Evolutionary conservation across 768 basidiomycete species (phyloP).

Genomic region (Mycena galericulata): DNA sequence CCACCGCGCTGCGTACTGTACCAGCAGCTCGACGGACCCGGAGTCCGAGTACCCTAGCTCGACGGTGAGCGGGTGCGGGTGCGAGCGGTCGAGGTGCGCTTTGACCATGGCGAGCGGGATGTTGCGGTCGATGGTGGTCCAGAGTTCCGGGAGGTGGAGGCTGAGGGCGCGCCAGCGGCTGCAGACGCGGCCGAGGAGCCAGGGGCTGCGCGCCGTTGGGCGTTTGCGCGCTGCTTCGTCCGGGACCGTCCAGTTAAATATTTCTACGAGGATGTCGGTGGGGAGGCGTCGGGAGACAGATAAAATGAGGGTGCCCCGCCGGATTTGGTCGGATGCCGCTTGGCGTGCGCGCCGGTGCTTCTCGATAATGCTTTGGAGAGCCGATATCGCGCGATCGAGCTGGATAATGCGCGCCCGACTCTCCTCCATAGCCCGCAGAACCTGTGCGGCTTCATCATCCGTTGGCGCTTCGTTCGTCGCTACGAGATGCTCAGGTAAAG

Average conservation of each 20-base stretch:
- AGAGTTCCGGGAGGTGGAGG: constrained; percentile 1
- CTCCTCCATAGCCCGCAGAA: background rate
- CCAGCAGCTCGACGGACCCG: constrained; percentile 1
- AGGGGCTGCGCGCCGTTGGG: constrained; percentile 5
- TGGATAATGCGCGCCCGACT: background rate
- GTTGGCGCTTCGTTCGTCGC: constrained; percentile 7
- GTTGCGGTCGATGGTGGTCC: constrained; percentile 1
- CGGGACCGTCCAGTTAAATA: constrained; percentile 12
- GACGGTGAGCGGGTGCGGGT: constrained; percentile 13
- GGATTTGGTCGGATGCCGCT: background rate
- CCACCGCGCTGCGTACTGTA: constrained; percentile 5
- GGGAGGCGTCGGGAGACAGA: constrained; percentile 14
- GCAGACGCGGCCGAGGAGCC: constrained; percentile 18
- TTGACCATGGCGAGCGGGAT: constrained; percentile 4
- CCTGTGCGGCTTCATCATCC: background rate
- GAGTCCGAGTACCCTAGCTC: constrained; percentile 17
- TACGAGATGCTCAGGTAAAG: background rate
- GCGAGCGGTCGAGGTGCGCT: constrained; percentile 9
- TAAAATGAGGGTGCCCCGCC: background rate
- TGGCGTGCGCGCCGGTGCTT: constrained; percentile 2
- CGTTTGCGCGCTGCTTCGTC: constrained; percentile 7
- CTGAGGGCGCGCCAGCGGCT: constrained; percentile 12
- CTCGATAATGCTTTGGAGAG: constrained; percentile 5
- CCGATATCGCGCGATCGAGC: constrained; percentile 3
- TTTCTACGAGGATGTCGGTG: constrained; percentile 3